Base-by-base conservation (phyloP, 2,329 filamentous ascomycete species). In the Pseudogymnoascus sp. region DNA sequence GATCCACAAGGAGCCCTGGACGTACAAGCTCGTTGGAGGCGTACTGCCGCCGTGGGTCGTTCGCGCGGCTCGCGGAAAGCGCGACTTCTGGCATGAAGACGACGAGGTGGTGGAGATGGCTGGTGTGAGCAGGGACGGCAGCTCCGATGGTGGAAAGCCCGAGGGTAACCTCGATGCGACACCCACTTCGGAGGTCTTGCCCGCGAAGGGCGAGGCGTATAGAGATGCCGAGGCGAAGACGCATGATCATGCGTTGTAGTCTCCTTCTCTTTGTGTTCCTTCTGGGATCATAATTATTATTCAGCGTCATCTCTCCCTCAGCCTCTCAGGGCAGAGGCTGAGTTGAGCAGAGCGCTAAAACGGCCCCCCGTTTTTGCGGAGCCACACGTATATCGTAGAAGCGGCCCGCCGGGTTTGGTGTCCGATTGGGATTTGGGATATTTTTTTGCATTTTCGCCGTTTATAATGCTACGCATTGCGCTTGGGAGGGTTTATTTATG, bases 1-100 rank as follows among this genome's bases (percentile, higher is more conserved):
- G 75, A 81, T 88, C 6, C 78, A 87, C 69, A 90, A 90, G 73
- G 90, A 94, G 63, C 83, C 80, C 8, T 95, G 90, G 91, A 89
- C 88, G 0, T 93, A 86, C 77, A 85, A 83, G 69, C 81, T 92
- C 31, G 83, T 86, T 1, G 89, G 90, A 13, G 90, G 90, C 0
- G 75, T 94, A 59, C 74, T 92, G 27, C 90, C 90, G 0, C 84
- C 83, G 0, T 95, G 90, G 90, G 71, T 91, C 60, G 77, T 79
- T 62, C 82, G 90, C 31, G 76, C 87, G 4, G 71, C 74, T 0
- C 76, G 76, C 37, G 90, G 90, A 29, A 88, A 90, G 78, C 87
- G 81, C 75, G 82, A 88, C 67, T 92, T 92, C 72, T 92, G 89
- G 88, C 78, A 79, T 37, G 72, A 75, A 6, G 72, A 77, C 25